phyloP scores from a whole-genome alignment of 2,329 filamentous ascomycete species.

The Colletotrichum siamense region DNA sequence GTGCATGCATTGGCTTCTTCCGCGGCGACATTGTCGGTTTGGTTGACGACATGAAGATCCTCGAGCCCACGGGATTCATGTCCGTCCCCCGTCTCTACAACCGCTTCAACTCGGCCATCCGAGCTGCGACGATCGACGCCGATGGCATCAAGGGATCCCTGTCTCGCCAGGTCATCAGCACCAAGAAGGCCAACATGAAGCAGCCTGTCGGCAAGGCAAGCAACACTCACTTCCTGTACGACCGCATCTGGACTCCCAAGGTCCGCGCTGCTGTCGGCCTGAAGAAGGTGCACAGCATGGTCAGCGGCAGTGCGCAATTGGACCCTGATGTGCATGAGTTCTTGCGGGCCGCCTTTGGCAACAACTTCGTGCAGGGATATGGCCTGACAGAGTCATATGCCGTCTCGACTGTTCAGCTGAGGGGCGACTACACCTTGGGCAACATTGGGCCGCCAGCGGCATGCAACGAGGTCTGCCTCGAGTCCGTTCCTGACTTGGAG shows the following conservation, averaged over 20 bases:
- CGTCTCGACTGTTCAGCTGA: slow-evolving; percentile 71
- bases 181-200: slow-evolving; percentile 82
- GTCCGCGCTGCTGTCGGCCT: slow-evolving; percentile 84
- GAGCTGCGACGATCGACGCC: slow-evolving; percentile 78
- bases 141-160: slow-evolving; percentile 81
- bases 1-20: slow-evolving; percentile 86
- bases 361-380: slow-evolving; percentile 85
- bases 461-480: slow-evolving; percentile 76
- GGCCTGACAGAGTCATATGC: slow-evolving; percentile 95
- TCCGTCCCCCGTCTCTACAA: slow-evolving; percentile 94
- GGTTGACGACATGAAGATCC: slow-evolving; percentile 87
- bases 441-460: slow-evolving; percentile 80
- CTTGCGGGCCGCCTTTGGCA: slow-evolving; percentile 81
- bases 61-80: slow-evolving; percentile 82
- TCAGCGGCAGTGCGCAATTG: slow-evolving; percentile 89
- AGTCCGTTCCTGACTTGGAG: slow-evolving; percentile 92
- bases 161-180: slow-evolving; percentile 77
- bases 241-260: slow-evolving; percentile 91
- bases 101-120: slow-evolving; percentile 84
- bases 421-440: slow-evolving; percentile 75
- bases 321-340: slow-evolving; percentile 90
- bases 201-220: slow-evolving; percentile 75
- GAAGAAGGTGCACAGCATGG: slow-evolving; percentile 73
- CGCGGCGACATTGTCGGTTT: slow-evolving; percentile 87
- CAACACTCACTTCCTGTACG: slow-evolving; percentile 79